A percentile compares a stretch with the other conserved stretches of the same genome.
phyloP scores from a whole-genome alignment of 75 land plant genomes.

The Isoetes taiwanensis region DNA sequence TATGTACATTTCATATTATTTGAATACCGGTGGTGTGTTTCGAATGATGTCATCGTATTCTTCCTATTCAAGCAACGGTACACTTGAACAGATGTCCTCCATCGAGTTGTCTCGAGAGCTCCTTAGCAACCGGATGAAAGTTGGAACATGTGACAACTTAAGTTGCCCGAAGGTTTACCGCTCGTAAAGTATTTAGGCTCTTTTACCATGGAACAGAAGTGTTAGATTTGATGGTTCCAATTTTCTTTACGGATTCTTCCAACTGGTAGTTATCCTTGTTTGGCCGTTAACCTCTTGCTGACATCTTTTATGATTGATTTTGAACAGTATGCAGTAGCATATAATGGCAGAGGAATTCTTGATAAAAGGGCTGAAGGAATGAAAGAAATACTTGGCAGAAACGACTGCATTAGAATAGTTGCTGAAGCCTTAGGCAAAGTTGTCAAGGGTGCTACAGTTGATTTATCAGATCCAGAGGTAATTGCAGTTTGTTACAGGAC shows the following conservation, averaged over 20 bases:
- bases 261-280: no score
- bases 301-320: no score
- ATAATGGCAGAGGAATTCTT: conserved; percentile 42
- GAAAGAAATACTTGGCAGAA: conserved; percentile 39
- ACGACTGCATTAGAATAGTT: conserved; percentile 42
- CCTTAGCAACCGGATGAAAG: conserved; percentile 26
- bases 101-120: conserved; percentile 33
- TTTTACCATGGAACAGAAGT: neutral
- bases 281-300: no score
- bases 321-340: conserved; percentile 66
- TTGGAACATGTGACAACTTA: conserved; percentile 14
- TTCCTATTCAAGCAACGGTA: conserved; percentile 75
- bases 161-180: conserved; percentile 34
- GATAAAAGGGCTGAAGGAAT: neutral
- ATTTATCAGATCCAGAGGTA: conserved; percentile 63
- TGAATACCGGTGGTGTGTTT: no score
- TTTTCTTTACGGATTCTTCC: no score
- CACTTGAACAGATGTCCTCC: conserved; percentile 42
- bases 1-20: no score
- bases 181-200: no score
- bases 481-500: no score
- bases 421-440: conserved; percentile 47
- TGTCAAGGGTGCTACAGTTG: conserved; percentile 37
- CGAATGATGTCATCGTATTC: conserved; percentile 83
- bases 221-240: neutral